Evolutionary conservation across 768 basidiomycete species (phyloP).

Genomic region (Termitomyces sp.): DNA sequence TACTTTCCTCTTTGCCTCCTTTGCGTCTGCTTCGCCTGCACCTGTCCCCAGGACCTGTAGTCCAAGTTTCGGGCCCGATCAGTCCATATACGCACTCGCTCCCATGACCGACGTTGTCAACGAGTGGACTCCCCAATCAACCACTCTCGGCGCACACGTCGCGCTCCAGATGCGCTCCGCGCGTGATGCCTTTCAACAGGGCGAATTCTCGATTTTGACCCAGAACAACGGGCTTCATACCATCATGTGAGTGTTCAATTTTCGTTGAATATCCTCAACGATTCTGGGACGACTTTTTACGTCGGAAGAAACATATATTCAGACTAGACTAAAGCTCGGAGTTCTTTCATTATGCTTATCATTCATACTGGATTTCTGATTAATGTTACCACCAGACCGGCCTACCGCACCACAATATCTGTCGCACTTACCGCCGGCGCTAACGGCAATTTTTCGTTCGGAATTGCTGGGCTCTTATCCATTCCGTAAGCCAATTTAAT

Average conservation of each 20-base stretch:
- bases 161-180: neutral
- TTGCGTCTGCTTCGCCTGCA: constrained; percentile 20
- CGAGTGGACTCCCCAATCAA: constrained; percentile 8
- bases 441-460: constrained; percentile 4
- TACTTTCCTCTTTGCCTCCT: constrained; percentile 9
- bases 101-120: constrained; percentile 5
- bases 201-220: constrained; percentile 9
- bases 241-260: constrained; percentile 5
- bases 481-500: constrained; percentile 1
- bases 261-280: too few relatives aligned
- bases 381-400: neutral
- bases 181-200: constrained; percentile 2
- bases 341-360: too few relatives aligned
- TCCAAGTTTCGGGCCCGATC: constrained; percentile 3
- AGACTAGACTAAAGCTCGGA: too few relatives aligned
- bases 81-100: constrained; percentile 11
- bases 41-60: constrained; percentile 8
- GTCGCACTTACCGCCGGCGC: constrained; percentile 9
- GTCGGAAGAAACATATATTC: too few relatives aligned
- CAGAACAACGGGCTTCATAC: constrained; percentile 9
- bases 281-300: too few relatives aligned
- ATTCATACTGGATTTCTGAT: neutral
- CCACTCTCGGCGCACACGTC: constrained; percentile 5
- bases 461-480: neutral
- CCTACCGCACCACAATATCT: neutral